Evolutionary conservation across 1,284 basidiomycete species (phyloP).

Genomic region (Ganoderma multipileum): DNA sequence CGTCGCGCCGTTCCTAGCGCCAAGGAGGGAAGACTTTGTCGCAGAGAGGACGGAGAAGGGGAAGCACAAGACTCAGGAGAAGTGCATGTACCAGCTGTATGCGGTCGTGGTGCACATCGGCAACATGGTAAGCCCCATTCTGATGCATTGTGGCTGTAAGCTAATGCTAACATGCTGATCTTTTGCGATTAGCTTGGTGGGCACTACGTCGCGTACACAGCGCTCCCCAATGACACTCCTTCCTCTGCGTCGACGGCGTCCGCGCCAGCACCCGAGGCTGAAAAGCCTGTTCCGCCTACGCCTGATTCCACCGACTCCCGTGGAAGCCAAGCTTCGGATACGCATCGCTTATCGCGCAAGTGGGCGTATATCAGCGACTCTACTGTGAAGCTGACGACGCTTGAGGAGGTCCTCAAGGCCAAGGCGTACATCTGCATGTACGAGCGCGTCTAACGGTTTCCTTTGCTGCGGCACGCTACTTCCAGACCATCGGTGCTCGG

Average conservation of each 20-base stretch:
- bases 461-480: background rate
- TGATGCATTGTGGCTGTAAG: constrained; percentile 10
- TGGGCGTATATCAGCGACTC: constrained; percentile 95
- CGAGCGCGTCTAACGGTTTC: constrained; percentile 57
- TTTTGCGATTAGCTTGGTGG: constrained; percentile 67
- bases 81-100: constrained; percentile 76
- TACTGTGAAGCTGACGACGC: constrained; percentile 75
- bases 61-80: constrained; percentile 47
- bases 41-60: constrained; percentile 44
- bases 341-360: constrained; percentile 52
- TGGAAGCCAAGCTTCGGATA: constrained; percentile 20
- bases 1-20: constrained; percentile 86
- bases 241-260: constrained; percentile 10
- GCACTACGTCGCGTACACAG: constrained; percentile 85
- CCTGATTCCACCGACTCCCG: constrained; percentile 32
- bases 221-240: constrained; percentile 46
- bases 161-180: constrained; percentile 15
- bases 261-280: constrained; percentile 21
- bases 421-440: constrained; percentile 95
- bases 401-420: constrained; percentile 89
- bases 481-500: background rate
- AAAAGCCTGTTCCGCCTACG: constrained; percentile 21
- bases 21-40: constrained; percentile 76
- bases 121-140: constrained; percentile 70
- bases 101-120: constrained; percentile 93